A percentile compares a stretch with the other conserved stretches of the same genome.
Conservation (phyloP, 2,329 filamentous ascomycete genomes). For the Fusarium humuli region DNA sequence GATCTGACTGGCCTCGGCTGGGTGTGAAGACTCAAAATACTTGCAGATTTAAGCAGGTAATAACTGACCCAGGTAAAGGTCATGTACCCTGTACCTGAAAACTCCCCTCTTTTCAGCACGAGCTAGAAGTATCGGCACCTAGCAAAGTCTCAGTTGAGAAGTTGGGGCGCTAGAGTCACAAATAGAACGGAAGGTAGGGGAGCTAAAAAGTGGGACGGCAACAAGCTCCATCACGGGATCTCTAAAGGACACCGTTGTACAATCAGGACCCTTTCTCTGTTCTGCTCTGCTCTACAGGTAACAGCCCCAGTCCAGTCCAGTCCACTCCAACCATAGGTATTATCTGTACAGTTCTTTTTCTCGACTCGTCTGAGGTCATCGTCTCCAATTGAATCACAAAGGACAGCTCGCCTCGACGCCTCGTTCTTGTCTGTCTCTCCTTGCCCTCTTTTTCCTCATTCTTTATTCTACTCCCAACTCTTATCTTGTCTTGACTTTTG, state of each 20-base stretch:
- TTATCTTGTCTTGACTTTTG: constrained; percentile 7
- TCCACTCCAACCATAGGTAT: not conserved
- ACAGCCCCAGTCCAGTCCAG: not conserved
- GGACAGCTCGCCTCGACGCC: constrained; percentile 41
- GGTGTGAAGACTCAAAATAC: not conserved
- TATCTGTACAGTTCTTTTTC: constrained; percentile 10
- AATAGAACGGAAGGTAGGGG: constrained; percentile 22
- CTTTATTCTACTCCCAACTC: constrained; percentile 10
- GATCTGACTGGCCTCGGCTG: not conserved
- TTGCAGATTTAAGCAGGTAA: constrained; percentile 11
- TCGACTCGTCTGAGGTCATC: constrained; percentile 48
- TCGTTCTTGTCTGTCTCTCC: constrained; percentile 37
- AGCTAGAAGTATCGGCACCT: constrained; percentile 1
- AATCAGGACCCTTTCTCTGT: constrained; percentile 24
- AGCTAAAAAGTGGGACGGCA: constrained; percentile 45
- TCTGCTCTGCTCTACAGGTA: not conserved
- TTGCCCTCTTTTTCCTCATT: constrained; percentile 33
- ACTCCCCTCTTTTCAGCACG: constrained; percentile 11
- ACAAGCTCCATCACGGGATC: constrained; percentile 51
- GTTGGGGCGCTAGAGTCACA: not conserved
- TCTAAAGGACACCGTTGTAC: constrained; percentile 56
- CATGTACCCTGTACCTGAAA: not conserved
- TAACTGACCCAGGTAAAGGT: not conserved
- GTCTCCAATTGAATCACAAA: constrained; percentile 46
- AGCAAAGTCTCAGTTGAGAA: not conserved